phyloP scores from a whole-genome alignment of 2,329 filamentous ascomycete species.

The Penicillium corylophilum region DNA sequence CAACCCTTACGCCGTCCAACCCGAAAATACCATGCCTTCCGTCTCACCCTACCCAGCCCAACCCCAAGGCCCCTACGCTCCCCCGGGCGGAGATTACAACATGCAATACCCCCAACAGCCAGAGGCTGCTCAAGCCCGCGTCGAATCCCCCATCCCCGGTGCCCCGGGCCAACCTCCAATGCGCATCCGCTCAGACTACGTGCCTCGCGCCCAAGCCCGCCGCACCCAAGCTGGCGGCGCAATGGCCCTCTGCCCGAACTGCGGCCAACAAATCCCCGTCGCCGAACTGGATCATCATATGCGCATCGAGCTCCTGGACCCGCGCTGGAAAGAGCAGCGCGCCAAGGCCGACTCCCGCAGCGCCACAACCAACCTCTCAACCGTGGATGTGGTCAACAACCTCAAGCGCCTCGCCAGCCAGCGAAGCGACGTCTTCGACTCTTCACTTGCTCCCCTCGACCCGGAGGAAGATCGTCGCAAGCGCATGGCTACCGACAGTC shows the following conservation, averaged over 20 bases:
- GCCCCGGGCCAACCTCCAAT: constrained; percentile 60
- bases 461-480: constrained; percentile 76
- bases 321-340: constrained; percentile 93
- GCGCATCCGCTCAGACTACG: constrained; percentile 92
- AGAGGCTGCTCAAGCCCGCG: constrained; percentile 56
- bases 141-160: constrained; percentile 73
- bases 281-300: constrained; percentile 90
- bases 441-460: constrained; percentile 53
- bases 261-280: constrained; percentile 82
- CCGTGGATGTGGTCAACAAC: constrained; percentile 86
- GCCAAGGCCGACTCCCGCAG: constrained; percentile 83
- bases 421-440: constrained; percentile 82
- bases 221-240: constrained; percentile 64
- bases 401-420: constrained; percentile 92
- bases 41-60: constrained; percentile 25
- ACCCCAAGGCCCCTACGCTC: constrained; percentile 29
- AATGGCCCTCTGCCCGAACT: constrained; percentile 80
- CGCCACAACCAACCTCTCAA: constrained; percentile 81
- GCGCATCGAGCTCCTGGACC: constrained; percentile 90
- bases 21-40: constrained; percentile 35
- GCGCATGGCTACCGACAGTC: constrained; percentile 58
- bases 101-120: constrained; percentile 52
- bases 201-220: constrained; percentile 76
- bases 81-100: constrained; percentile 28
- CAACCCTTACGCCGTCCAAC: constrained; percentile 46